Percentiles rank a stretch among this genome's conserved stretches.
Conservation (phyloP, 306 rosid species). For the Sindora glabra region DNA sequence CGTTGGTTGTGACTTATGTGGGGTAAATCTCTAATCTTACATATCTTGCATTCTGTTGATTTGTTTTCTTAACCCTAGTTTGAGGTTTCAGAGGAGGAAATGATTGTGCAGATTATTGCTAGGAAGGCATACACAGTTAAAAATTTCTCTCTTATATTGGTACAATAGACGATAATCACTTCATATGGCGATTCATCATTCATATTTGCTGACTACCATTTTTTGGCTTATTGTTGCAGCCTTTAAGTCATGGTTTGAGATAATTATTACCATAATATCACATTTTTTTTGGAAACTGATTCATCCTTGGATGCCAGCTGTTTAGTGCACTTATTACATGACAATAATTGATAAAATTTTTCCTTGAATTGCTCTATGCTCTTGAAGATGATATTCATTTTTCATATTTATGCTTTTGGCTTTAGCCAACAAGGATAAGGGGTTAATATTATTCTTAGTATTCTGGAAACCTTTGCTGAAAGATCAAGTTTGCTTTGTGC, state of each 20-base stretch:
- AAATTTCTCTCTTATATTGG: background rate
- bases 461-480: background rate
- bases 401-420: background rate
- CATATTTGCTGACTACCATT: background rate
- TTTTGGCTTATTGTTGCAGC: background rate
- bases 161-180: background rate
- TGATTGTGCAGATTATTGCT: background rate
- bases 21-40: conserved; percentile 46
- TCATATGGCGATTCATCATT: background rate
- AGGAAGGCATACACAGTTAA: background rate
- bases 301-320: conserved; percentile 1
- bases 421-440: background rate
- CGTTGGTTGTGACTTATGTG: conserved; percentile 81
- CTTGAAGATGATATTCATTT: background rate
- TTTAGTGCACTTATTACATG: background rate
- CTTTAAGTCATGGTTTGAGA: background rate
- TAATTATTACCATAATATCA: background rate
- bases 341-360: background rate
- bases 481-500: background rate
- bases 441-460: background rate
- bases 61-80: background rate
- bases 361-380: background rate
- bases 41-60: conserved; percentile 2
- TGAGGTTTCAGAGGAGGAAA: conserved; percentile 1
- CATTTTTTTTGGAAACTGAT: too few relatives aligned